A percentile compares a stretch with the other conserved stretches of the same genome.
phyloP scores from a whole-genome alignment of 2,329 filamentous ascomycete species.

The Rachicladosporium sp. region DNA sequence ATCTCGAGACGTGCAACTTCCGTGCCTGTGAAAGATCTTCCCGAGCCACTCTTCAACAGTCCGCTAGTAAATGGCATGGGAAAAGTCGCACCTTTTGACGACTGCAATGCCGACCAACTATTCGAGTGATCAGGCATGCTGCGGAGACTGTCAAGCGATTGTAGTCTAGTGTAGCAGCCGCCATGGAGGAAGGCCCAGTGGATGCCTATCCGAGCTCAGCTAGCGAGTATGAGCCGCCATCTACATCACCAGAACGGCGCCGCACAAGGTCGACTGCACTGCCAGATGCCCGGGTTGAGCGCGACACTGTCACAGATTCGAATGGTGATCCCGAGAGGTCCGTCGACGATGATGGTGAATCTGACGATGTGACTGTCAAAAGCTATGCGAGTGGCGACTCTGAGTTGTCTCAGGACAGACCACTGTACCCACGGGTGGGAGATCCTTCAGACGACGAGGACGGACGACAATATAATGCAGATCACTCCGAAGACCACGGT shows the following conservation, averaged over 20 bases:
- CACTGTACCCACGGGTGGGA: slow-evolving; percentile 16
- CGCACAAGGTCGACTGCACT: slow-evolving; percentile 2
- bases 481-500: too few relatives aligned
- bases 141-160: too few relatives aligned
- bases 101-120: too few relatives aligned
- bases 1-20: too few relatives aligned
- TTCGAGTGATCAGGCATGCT: too few relatives aligned
- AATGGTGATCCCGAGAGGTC: background rate
- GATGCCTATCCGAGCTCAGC: slow-evolving; percentile 17
- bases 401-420: slow-evolving; percentile 11
- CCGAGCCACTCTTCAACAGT: too few relatives aligned
- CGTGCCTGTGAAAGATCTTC: too few relatives aligned
- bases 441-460: slow-evolving; percentile 15
- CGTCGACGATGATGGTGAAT: slow-evolving; percentile 1
- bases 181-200: slow-evolving; percentile 20
- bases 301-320: background rate
- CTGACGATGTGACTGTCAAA: slow-evolving; percentile 1
- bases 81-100: too few relatives aligned
- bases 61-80: too few relatives aligned
- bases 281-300: background rate
- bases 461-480: too few relatives aligned
- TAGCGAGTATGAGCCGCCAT: slow-evolving; percentile 14
- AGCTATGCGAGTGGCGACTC: slow-evolving; percentile 8
- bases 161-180: too few relatives aligned
- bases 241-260: slow-evolving; percentile 3